Conservation (phyloP, 2,329 filamentous ascomycete genomes). For the Kalmusia sp. region DNA sequence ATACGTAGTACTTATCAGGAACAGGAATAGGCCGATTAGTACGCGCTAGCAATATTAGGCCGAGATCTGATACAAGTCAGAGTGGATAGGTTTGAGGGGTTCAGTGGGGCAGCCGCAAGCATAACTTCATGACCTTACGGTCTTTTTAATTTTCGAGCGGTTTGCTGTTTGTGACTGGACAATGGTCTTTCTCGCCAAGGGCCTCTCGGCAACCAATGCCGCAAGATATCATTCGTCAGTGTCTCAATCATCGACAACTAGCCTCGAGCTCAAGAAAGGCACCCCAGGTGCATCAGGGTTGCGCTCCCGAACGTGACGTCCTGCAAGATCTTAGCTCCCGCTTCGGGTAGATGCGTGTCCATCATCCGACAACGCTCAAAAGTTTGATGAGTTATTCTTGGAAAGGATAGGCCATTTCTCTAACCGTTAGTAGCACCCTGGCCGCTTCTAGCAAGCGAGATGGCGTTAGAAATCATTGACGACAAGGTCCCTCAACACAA, state of each 20-base stretch:
- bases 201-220: not conserved
- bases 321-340: slow-evolving; percentile 43
- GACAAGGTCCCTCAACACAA: slow-evolving; percentile 29
- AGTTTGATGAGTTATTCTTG: slow-evolving; percentile 22
- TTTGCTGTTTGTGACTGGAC: not conserved
- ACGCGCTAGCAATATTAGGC: slow-evolving; percentile 13
- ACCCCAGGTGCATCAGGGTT: not conserved
- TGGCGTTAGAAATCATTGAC: slow-evolving; percentile 31
- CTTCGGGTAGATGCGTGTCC: slow-evolving; percentile 41
- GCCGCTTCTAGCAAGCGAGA: slow-evolving; percentile 15
- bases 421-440: slow-evolving; percentile 14
- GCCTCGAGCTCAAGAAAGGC: not conserved
- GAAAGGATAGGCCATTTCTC: slow-evolving; percentile 11
- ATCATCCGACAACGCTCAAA: slow-evolving; percentile 22
- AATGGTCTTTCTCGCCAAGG: not conserved
- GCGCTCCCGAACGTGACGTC: slow-evolving; percentile 22
- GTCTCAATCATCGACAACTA: not conserved
- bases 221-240: not conserved
- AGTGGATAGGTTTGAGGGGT: slow-evolving; percentile 10
- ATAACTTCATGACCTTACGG: slow-evolving; percentile 10
- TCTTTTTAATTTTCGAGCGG: not conserved
- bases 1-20: slow-evolving; percentile 11
- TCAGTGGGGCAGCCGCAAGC: slow-evolving; percentile 13
- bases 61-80: not conserved
- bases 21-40: slow-evolving; percentile 11